A percentile compares a stretch with the other conserved stretches of the same genome.
These are phyloP conservation scores for Zanthoxylum bungeanum DNA, from an alignment of 345 rosid species.

Conservation along the genomic window DNA sequence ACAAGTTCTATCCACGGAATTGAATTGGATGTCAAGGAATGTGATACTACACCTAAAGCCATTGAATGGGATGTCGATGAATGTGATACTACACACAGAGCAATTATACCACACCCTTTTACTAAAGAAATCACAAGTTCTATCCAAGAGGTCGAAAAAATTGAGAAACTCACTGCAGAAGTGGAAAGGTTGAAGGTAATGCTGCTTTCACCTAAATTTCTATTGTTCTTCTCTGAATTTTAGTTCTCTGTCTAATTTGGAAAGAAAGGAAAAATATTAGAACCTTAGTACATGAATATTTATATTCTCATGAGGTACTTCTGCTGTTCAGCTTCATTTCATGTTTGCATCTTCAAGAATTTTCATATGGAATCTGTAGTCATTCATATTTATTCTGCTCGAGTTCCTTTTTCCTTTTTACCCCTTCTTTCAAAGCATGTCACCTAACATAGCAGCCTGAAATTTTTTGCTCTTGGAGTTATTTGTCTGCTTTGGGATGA, in stretches of 20 bases:
- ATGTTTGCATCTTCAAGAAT: not conserved
- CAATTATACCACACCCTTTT: conserved; percentile 7
- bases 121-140: conserved; percentile 30
- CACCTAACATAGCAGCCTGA: not conserved
- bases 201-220: conserved; percentile 10
- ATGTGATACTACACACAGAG: conserved; percentile 21
- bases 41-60: conserved; percentile 19
- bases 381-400: not conserved
- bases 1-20: too few species aligned
- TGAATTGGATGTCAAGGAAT: conserved; percentile 24
- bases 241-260: not conserved
- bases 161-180: conserved; percentile 49
- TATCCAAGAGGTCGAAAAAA: conserved; percentile 34
- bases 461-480: not conserved
- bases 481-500: not conserved
- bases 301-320: not conserved
- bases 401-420: not conserved
- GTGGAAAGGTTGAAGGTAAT: conserved; percentile 64
- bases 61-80: conserved; percentile 21
- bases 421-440: not conserved
- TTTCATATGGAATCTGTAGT: not conserved
- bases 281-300: not conserved
- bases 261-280: not conserved
- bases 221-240: not conserved
- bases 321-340: not conserved